A percentile compares a stretch with the other conserved stretches of the same genome.
Conservation (phyloP, 805 yeast genomes). For the Starmerella apicola region DNA sequence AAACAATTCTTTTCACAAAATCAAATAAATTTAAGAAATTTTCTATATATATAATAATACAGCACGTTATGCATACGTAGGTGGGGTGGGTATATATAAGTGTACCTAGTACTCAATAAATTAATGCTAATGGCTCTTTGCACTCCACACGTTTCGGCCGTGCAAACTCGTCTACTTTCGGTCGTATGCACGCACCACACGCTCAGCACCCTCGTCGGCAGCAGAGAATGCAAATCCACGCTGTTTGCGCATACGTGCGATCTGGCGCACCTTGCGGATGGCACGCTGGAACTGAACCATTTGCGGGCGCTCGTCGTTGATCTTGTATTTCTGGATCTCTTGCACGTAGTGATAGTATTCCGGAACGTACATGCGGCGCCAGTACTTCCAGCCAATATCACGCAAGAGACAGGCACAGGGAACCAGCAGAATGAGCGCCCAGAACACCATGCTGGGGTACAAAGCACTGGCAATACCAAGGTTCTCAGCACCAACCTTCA, state of each 20-base stretch:
- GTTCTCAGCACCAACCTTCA: conserved; percentile 72
- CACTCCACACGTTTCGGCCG: too few species aligned
- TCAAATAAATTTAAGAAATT: too few species aligned
- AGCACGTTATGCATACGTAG: too few species aligned
- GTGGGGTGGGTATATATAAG: too few species aligned
- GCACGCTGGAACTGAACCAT: conserved; percentile 95
- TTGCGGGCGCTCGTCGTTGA: conserved; percentile 89
- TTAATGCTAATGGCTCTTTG: too few species aligned
- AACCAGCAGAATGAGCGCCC: conserved; percentile 69
- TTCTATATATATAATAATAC: too few species aligned
- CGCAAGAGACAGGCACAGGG: conserved; percentile 70
- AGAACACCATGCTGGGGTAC: conserved; percentile 66
- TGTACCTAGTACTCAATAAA: too few species aligned
- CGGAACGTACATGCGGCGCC: conserved; percentile 81
- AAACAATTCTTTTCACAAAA: too few species aligned
- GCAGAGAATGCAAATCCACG: conserved; percentile 98
- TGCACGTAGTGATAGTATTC: conserved; percentile 91
- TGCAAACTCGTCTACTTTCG: too few species aligned
- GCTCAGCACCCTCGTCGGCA: conserved; percentile 87
- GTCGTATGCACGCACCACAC: conserved; percentile 84
- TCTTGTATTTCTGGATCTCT: conserved; percentile 89
- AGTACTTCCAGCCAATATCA: conserved; percentile 90
- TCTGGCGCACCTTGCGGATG: conserved; percentile 93
- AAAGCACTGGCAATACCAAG: conserved; percentile 64
- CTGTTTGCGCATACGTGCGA: conserved; percentile 94